Percentiles rank a stretch among this genome's conserved stretches.
Evolutionary conservation across 257 asterid species (phyloP).

Genomic region (Nicotiana noctiflora): DNA sequence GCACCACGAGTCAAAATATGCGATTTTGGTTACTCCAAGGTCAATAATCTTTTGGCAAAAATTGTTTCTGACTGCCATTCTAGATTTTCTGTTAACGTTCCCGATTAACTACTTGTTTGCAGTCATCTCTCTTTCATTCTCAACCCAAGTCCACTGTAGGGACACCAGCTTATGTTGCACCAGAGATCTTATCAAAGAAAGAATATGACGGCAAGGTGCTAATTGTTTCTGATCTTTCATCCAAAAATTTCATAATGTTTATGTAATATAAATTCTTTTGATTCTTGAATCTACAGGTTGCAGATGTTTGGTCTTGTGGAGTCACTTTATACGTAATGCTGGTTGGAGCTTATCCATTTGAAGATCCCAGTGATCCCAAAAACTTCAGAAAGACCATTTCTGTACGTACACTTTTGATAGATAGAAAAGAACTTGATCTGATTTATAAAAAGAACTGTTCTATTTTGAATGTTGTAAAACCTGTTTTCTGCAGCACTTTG

Average conservation of each 20-base stretch:
- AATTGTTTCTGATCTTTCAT: neutral
- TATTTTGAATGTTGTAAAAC: neutral
- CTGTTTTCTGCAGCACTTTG: neutral
- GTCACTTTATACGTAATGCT: slow-evolving; percentile 36
- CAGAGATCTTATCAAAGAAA: slow-evolving; percentile 31
- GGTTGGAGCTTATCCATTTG: slow-evolving; percentile 33
- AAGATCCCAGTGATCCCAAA: slow-evolving; percentile 31
- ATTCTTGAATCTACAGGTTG: slow-evolving; percentile 16
- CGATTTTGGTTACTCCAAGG: slow-evolving; percentile 38
- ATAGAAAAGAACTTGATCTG: neutral
- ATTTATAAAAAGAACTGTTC: neutral
- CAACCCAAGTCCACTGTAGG: slow-evolving; percentile 32
- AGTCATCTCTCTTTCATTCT: slow-evolving; percentile 32
- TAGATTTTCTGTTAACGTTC: neutral
- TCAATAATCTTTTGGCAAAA: neutral
- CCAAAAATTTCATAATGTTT: too few relatives aligned
- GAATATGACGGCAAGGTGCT: slow-evolving; percentile 34
- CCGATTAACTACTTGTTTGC: neutral
- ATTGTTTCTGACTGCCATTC: neutral
- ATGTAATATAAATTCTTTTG: neutral
- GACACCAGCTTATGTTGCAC: slow-evolving; percentile 36
- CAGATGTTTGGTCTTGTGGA: slow-evolving; percentile 44
- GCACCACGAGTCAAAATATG: slow-evolving; percentile 33
- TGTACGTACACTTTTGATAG: slow-evolving; percentile 11
- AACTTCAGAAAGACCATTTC: slow-evolving; percentile 23